Conservation (phyloP, 345 rosid species). For the Murraya koenigii region DNA sequence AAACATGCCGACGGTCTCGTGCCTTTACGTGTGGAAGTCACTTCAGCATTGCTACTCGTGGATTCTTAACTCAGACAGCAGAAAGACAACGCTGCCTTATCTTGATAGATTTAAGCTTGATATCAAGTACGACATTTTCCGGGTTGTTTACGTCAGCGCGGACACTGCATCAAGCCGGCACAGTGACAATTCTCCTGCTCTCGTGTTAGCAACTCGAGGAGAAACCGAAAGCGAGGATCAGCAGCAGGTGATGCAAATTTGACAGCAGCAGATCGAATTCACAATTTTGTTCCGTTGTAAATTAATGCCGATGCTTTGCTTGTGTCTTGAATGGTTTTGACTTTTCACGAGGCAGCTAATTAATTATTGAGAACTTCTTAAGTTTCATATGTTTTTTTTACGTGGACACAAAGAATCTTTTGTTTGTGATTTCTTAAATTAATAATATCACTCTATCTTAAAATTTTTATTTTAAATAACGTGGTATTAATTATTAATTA, state of each 20-base stretch:
- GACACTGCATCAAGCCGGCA: conserved; percentile 12
- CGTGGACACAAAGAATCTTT: too few relatives aligned
- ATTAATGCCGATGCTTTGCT: neutral
- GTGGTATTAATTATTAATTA: too few relatives aligned
- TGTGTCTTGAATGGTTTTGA: too few relatives aligned
- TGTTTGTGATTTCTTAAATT: too few relatives aligned
- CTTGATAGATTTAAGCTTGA: conserved; percentile 30
- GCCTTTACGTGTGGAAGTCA: conserved; percentile 43
- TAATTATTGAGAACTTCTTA: too few relatives aligned
- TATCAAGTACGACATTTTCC: conserved; percentile 44
- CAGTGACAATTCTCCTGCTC: neutral
- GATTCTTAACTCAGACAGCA: conserved; percentile 40
- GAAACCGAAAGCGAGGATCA: conserved; percentile 16
- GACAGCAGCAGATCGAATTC: neutral
- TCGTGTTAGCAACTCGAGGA: conserved; percentile 13
- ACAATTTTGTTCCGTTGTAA: neutral
- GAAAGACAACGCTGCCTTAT: conserved; percentile 26
- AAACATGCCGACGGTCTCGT: conserved; percentile 31
- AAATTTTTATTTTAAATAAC: too few relatives aligned
- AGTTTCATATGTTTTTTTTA: too few relatives aligned
- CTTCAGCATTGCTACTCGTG: conserved; percentile 47
- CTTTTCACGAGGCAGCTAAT: too few relatives aligned
- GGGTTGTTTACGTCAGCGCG: conserved; percentile 43
- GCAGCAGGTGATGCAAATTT: conserved; percentile 18
- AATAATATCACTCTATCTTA: too few relatives aligned